Evolutionary conservation across 768 basidiomycete genomes (phyloP).

Genomic region (Tephrocybe sp.): DNA sequence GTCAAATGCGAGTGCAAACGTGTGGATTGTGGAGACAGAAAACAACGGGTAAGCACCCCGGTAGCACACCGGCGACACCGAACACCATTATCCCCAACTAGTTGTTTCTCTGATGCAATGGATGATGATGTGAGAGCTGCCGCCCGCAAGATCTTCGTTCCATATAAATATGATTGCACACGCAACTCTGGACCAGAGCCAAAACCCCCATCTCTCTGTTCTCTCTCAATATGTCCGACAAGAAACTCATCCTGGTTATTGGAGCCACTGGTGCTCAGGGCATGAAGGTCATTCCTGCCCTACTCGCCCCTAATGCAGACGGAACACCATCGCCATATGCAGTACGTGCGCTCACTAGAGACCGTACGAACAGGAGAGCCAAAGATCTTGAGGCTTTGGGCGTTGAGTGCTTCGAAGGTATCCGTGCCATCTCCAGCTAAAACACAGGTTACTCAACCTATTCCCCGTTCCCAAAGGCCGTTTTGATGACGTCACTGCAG

Average conservation of each 20-base stretch:
- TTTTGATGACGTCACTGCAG: constrained; percentile 28
- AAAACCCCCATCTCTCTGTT: not conserved
- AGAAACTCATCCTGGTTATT: constrained; percentile 40
- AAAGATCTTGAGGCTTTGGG: constrained; percentile 32
- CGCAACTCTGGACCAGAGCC: constrained; percentile 5
- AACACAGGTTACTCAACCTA: not conserved
- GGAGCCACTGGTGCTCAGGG: constrained; percentile 48
- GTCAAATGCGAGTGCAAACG: not conserved
- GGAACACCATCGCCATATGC: constrained; percentile 39
- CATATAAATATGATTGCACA: constrained; percentile 9
- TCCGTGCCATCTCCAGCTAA: not conserved
- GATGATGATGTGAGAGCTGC: not conserved
- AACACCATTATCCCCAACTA: constrained; percentile 1
- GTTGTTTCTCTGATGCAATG: constrained; percentile 1
- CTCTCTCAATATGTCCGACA: constrained; percentile 10
- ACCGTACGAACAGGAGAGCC: constrained; percentile 29
- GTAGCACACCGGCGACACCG: not conserved
- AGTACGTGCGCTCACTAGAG: constrained; percentile 40
- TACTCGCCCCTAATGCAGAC: constrained; percentile 30
- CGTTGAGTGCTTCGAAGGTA: constrained; percentile 36
- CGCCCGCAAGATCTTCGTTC: not conserved
- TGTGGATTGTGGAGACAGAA: not conserved
- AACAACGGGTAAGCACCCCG: constrained; percentile 12
- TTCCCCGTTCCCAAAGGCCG: constrained; percentile 24
- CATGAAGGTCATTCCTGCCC: constrained; percentile 32